Evolutionary conservation across 169 alveolate genomes (phyloP).

Genomic region (Cryptosporidium sp.): DNA sequence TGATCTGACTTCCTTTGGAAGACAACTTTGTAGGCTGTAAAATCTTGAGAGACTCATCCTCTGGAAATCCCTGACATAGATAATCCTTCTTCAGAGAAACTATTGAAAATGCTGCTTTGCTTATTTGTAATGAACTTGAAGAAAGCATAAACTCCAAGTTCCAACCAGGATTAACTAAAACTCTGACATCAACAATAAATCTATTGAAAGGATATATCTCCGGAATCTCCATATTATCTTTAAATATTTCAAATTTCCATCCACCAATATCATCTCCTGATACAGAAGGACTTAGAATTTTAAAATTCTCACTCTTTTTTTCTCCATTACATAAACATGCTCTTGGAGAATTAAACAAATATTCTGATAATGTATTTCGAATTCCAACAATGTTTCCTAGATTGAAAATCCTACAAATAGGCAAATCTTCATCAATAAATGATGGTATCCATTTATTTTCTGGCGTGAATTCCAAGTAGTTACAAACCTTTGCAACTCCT

Average conservation of each 20-base stretch:
- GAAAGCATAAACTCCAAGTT: constrained; percentile 37
- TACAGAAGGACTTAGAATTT: constrained; percentile 25
- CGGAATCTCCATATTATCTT: constrained; percentile 14
- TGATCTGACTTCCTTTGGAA: background rate
- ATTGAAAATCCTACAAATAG: constrained; percentile 13
- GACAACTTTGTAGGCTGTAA: constrained; percentile 13
- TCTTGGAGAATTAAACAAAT: background rate
- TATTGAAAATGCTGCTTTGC: constrained; percentile 11
- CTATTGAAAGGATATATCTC: constrained; percentile 33
- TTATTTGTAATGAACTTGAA: background rate
- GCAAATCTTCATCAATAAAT: constrained; percentile 41
- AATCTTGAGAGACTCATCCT: constrained; percentile 33
- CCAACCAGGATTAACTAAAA: constrained; percentile 70
- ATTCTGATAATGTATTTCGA: background rate
- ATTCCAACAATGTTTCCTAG: background rate
- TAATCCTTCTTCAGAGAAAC: constrained; percentile 53
- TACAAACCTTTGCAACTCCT: background rate
- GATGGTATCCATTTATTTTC: constrained; percentile 36
- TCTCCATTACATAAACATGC: constrained; percentile 5
- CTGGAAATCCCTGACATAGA: constrained; percentile 62
- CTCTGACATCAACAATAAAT: constrained; percentile 54
- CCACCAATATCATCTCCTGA: constrained; percentile 22
- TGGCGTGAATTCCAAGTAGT: constrained; percentile 4
- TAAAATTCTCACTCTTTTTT: background rate
- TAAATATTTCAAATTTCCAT: constrained; percentile 32